phyloP scores from a whole-genome alignment of 169 alveolate genomes.

The Cryptosporidium parvum region DNA sequence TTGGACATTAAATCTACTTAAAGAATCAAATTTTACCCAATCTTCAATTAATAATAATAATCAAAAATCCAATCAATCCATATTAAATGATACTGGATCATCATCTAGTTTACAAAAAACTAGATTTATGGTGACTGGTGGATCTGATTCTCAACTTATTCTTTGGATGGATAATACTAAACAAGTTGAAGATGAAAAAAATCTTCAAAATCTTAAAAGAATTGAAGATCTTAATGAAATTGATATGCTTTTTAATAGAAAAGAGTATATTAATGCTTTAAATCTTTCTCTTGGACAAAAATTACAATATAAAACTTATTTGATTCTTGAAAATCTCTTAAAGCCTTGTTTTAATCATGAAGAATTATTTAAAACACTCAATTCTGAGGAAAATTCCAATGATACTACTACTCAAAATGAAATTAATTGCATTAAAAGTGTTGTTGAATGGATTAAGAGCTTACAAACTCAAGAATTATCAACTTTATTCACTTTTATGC shows the following conservation, averaged over 20 bases:
- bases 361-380: not conserved
- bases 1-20: conserved; percentile 64
- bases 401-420: not conserved
- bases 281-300: conserved; percentile 45
- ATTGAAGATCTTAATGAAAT: conserved; percentile 43
- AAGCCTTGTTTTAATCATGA: conserved; percentile 6
- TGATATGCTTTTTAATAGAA: conserved; percentile 40
- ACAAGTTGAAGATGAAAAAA: conserved; percentile 39
- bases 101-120: conserved; percentile 2
- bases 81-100: not conserved
- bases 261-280: conserved; percentile 44
- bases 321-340: conserved; percentile 53
- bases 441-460: conserved; percentile 29
- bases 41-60: not conserved
- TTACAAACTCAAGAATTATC: conserved; percentile 8
- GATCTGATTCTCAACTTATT: conserved; percentile 70
- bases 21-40: not conserved
- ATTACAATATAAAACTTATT: conserved; percentile 47
- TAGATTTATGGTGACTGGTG: conserved; percentile 70
- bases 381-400: not conserved
- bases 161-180: conserved; percentile 65
- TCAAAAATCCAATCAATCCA: not conserved
- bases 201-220: conserved; percentile 6
- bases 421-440: not conserved
- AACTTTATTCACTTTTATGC: conserved; percentile 25